Evolutionary conservation across 2,329 filamentous ascomycete species (phyloP).

Genomic region (Sarocladium brachiariae): DNA sequence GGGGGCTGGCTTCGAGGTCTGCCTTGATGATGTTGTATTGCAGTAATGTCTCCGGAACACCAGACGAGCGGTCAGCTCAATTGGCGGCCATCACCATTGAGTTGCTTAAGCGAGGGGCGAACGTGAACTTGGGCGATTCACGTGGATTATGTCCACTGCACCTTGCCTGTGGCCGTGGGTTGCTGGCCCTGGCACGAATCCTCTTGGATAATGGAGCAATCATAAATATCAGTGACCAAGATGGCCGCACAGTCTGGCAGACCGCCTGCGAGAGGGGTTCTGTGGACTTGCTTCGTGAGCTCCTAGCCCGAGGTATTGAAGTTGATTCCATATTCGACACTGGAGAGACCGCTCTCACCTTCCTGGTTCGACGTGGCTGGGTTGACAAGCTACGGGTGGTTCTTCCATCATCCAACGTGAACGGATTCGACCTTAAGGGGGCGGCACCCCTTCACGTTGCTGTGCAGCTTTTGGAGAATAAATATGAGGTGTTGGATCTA

Average conservation of each 20-base stretch:
- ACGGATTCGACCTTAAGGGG: constrained; percentile 9
- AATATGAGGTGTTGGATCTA: not conserved
- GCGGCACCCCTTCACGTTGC: not conserved
- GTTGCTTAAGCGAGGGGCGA: not conserved
- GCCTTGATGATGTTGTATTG: constrained; percentile 1
- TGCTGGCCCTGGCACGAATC: not conserved
- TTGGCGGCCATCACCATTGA: not conserved
- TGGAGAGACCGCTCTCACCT: constrained; percentile 1
- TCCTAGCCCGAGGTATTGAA: not conserved
- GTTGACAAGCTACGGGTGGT: constrained; percentile 12
- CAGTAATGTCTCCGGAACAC: not conserved
- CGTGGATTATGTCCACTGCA: not conserved
- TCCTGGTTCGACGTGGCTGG: constrained; percentile 1
- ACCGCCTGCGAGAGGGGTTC: not conserved
- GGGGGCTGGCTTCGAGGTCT: not conserved
- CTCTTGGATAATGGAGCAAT: not conserved
- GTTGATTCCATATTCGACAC: not conserved
- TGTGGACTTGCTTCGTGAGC: not conserved
- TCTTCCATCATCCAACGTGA: constrained; percentile 3
- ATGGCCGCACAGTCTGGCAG: not conserved
- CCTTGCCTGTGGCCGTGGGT: not conserved
- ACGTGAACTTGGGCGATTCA: not conserved
- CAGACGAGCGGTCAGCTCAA: not conserved
- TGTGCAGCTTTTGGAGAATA: not conserved
- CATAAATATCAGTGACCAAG: not conserved